Evolutionary conservation across 2,329 filamentous ascomycete genomes (phyloP), one percentile per base, ranked within the genome.

Genomic region (Geosmithia morbida): DNA sequence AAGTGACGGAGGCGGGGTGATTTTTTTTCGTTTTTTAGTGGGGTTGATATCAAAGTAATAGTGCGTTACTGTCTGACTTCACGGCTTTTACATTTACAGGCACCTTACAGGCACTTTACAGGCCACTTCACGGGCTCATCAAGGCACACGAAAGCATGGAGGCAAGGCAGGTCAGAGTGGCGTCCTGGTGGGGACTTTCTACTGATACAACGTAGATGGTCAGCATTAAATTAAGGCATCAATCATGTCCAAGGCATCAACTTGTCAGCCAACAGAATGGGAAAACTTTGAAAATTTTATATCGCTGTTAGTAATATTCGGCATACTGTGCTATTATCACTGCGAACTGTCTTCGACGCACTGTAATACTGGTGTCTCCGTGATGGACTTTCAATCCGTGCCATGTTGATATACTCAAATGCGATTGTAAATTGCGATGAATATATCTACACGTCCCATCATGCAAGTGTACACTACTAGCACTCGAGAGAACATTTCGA

Each of bases 1-100:
- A 17, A 14, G 44, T 40, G 44, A 46, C 29, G 16, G 54, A 57
- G 61, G 62, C 62, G 63, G 63, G 63, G 63, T 65, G 61, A 59
- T 62, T 61, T 64, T 63, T 63, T 56, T 56, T 57, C 62, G 14
- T 11, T 37, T 7, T 7, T 49, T 50, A 57, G 63, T 64, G 63
- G 63, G 62, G 62, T 61, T 53, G 49, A 49, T 56, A 46, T 47
- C 57, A 61, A 57, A 61, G 58, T 59, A 63, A 47, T 46, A 29
- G 48, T 44, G 44, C 45, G 40, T 22, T 48, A 29, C 22, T 18
- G n/a, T n/a, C n/a, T n/a, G 48, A 44, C 44, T 46, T 46, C 45
- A 46, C 41, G 40, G 11, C 10, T 22, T 17, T 22, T 17, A 19
- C 37, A 45, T 26, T 26, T 26, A 26, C 22, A 26, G 22, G 22